These are phyloP conservation scores for Metschnikowia amazonensis DNA, from an alignment of 805 yeast species.

Conservation along the genomic window DNA sequence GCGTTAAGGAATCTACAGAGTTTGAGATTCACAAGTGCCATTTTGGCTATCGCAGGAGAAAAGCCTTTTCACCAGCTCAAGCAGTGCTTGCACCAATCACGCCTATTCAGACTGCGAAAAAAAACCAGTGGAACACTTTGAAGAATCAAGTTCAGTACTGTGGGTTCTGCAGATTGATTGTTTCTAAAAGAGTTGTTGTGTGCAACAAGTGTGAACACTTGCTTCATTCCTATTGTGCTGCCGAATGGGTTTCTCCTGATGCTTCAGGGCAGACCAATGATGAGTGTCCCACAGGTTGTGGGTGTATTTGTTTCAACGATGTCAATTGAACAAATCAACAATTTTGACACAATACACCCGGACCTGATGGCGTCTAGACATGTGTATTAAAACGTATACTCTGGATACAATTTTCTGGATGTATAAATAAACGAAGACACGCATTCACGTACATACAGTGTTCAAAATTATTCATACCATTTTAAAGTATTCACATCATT, in stretches of 20 bases:
- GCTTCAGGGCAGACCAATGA: slow-evolving; percentile 3
- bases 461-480: too few species aligned
- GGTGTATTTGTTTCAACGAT: slow-evolving; percentile 16
- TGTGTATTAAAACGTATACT: neutral
- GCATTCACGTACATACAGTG: too few species aligned
- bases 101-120: slow-evolving; percentile 20
- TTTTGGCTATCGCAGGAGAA: slow-evolving; percentile 28
- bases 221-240: slow-evolving; percentile 74
- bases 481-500: too few species aligned
- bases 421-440: too few species aligned
- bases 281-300: slow-evolving; percentile 20
- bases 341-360: too few species aligned
- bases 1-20: slow-evolving; percentile 13
- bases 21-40: slow-evolving; percentile 34
- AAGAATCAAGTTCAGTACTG: slow-evolving; percentile 45
- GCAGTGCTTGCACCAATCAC: slow-evolving; percentile 25
- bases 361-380: neutral
- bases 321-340: neutral
- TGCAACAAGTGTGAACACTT: slow-evolving; percentile 79
- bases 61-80: slow-evolving; percentile 18
- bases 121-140: slow-evolving; percentile 32
- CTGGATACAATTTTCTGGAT: neutral
- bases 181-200: slow-evolving; percentile 55
- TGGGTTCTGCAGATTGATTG: slow-evolving; percentile 59
- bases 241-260: slow-evolving; percentile 43